Conservation (phyloP, 1,284 basidiomycete genomes). For the Ustilago hordei region DNA sequence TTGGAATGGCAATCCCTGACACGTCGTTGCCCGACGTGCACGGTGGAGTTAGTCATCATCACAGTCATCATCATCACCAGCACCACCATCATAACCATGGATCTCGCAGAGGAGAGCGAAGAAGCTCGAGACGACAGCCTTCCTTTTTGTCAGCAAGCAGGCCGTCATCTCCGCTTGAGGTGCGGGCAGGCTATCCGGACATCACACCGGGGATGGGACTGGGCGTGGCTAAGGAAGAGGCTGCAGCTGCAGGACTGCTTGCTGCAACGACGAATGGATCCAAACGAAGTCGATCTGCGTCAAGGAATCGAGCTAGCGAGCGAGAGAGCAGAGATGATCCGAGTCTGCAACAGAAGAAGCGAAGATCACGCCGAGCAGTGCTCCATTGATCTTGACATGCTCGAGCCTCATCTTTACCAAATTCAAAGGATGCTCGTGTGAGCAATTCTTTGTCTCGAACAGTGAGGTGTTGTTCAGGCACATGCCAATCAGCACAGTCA, state of each 20-base stretch:
- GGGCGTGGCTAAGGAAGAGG: constrained; percentile 13
- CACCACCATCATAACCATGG: constrained; percentile 20
- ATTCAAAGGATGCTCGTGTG: too few species aligned
- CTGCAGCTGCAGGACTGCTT: constrained; percentile 14
- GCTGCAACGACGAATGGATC: constrained; percentile 15
- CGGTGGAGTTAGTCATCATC: constrained; percentile 25
- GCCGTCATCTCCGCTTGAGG: constrained; percentile 39
- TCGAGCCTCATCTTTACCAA: background rate
- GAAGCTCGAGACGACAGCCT: constrained; percentile 19
- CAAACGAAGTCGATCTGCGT: constrained; percentile 33
- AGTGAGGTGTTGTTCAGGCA: too few species aligned
- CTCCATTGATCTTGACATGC: constrained; percentile 2
- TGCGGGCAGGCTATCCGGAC: constrained; percentile 33
- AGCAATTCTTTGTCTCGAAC: background rate
- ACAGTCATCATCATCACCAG: constrained; percentile 24
- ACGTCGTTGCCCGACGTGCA: constrained; percentile 49
- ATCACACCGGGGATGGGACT: constrained; percentile 29
- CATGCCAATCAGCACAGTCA: too few species aligned
- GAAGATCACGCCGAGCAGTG: constrained; percentile 16
- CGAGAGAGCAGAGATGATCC: constrained; percentile 20
- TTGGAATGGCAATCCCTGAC: constrained; percentile 61
- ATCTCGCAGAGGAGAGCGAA: constrained; percentile 33
- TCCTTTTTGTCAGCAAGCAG: constrained; percentile 39
- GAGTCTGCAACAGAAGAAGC: constrained; percentile 27
- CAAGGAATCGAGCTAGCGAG: constrained; percentile 27